A percentile compares a stretch with the other conserved stretches of the same genome.
Conservation (phyloP, 1,284 basidiomycete genomes). For the Moesziomyces aphidis region DNA sequence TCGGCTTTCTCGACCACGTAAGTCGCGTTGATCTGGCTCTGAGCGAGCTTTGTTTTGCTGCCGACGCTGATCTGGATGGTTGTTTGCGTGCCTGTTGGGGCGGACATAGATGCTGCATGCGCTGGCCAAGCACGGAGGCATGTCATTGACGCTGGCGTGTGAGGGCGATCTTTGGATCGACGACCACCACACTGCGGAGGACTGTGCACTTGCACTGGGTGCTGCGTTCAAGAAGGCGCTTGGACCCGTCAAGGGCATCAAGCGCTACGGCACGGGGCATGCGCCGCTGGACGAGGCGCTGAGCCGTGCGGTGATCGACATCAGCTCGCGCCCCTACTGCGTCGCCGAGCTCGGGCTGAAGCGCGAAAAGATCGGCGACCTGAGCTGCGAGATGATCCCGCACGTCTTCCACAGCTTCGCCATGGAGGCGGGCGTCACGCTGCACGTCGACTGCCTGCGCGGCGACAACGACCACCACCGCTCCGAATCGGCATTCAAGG, state of each 20-base stretch:
- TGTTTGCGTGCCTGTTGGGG: neutral
- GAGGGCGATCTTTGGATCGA: constrained; percentile 97
- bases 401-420: constrained; percentile 94
- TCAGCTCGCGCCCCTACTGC: constrained; percentile 96
- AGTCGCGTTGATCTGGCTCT: constrained; percentile 57
- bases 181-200: constrained; percentile 98
- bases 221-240: constrained; percentile 95
- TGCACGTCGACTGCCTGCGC: constrained; percentile 92
- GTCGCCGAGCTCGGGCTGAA: constrained; percentile 81
- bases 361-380: constrained; percentile 96
- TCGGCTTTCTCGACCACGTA: constrained; percentile 98
- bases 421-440: constrained; percentile 86
- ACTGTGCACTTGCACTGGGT: constrained; percentile 91
- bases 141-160: constrained; percentile 85
- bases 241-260: constrained; percentile 92
- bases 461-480: constrained; percentile 99
- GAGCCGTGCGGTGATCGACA: constrained; percentile 94
- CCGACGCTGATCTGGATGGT: neutral
- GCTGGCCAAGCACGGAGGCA: constrained; percentile 68
- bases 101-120: constrained; percentile 65
- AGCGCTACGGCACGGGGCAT: constrained; percentile 94
- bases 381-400: constrained; percentile 89
- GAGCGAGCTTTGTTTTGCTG: neutral
- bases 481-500: constrained; percentile 97
- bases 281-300: constrained; percentile 93